These are phyloP conservation scores for Ophiostoma pallidulum DNA, from an alignment of 2,329 filamentous ascomycete species.

Conservation along the genomic window DNA sequence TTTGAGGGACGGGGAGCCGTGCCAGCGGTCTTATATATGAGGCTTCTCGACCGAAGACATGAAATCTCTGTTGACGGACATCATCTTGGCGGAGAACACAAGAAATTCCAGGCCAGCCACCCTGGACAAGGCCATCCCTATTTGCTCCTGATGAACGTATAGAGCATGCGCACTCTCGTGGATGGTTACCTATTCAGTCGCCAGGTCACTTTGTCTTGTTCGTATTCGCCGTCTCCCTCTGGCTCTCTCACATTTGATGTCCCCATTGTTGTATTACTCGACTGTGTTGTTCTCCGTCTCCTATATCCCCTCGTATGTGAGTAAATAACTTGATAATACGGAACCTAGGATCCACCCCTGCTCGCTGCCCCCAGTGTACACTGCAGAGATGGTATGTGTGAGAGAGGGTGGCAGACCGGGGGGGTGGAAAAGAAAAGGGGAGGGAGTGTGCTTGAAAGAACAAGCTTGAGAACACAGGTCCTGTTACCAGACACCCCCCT, in stretches of 20 bases:
- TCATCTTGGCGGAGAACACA: background rate
- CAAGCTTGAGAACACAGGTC: constrained; percentile 10
- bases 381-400: too few relatives aligned
- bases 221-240: background rate
- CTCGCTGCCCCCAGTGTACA: constrained; percentile 2
- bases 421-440: background rate
- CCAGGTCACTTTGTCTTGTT: constrained; percentile 1
- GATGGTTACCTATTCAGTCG: too few relatives aligned
- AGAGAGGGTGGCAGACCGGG: constrained; percentile 8
- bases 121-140: background rate
- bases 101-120: constrained; percentile 20
- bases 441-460: constrained; percentile 11
- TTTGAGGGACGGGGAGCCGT: constrained; percentile 4
- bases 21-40: constrained; percentile 17
- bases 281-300: background rate
- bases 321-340: constrained; percentile 6
- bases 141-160: background rate
- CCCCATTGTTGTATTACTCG: background rate
- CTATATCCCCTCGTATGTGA: constrained; percentile 10
- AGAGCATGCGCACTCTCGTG: background rate
- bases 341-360: constrained; percentile 16
- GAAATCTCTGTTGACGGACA: background rate
- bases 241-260: background rate
- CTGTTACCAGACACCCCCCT: constrained; percentile 19
- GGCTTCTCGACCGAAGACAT: constrained; percentile 6